These are phyloP conservation scores for Trametes coccinea DNA, from an alignment of 768 basidiomycete genomes.

Conservation along the genomic window DNA sequence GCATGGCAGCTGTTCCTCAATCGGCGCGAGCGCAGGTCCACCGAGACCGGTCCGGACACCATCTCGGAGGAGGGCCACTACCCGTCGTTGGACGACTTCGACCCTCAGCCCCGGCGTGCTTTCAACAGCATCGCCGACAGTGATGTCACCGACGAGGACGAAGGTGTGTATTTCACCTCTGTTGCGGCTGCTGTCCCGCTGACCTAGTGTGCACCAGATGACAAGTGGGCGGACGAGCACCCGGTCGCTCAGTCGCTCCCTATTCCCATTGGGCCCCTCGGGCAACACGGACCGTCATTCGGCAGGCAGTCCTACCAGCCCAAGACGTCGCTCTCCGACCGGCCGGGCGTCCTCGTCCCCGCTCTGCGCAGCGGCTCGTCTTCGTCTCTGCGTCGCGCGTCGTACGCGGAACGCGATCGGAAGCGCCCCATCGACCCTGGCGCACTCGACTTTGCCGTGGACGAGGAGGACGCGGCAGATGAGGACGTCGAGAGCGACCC, in stretches of 20 bases:
- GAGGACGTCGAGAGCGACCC: constrained; percentile 34
- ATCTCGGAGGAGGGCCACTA: constrained; percentile 35
- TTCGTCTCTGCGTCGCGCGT: constrained; percentile 54
- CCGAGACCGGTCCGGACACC: constrained; percentile 22
- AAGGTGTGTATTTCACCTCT: not conserved
- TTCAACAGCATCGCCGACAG: constrained; percentile 17
- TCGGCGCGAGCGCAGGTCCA: constrained; percentile 28
- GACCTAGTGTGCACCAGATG: constrained; percentile 1
- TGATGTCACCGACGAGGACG: constrained; percentile 19
- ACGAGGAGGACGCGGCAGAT: constrained; percentile 52
- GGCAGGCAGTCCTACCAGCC: constrained; percentile 62
- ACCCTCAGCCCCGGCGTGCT: constrained; percentile 3
- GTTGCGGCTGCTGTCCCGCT: not conserved
- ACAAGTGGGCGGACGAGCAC: constrained; percentile 15
- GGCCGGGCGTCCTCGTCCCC: constrained; percentile 34
- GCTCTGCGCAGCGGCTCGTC: constrained; percentile 39
- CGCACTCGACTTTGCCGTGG: constrained; percentile 58
- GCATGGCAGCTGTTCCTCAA: constrained; percentile 64
- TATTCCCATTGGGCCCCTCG: constrained; percentile 50
- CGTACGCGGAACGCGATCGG: constrained; percentile 71
- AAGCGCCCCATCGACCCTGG: constrained; percentile 68
- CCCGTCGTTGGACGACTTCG: constrained; percentile 10
- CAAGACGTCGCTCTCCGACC: constrained; percentile 45
- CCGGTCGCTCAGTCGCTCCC: constrained; percentile 59
- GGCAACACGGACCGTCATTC: constrained; percentile 38